phyloP scores from a whole-genome alignment of 2,329 filamentous ascomycete species.

The Ophiosphaerella narmari region DNA sequence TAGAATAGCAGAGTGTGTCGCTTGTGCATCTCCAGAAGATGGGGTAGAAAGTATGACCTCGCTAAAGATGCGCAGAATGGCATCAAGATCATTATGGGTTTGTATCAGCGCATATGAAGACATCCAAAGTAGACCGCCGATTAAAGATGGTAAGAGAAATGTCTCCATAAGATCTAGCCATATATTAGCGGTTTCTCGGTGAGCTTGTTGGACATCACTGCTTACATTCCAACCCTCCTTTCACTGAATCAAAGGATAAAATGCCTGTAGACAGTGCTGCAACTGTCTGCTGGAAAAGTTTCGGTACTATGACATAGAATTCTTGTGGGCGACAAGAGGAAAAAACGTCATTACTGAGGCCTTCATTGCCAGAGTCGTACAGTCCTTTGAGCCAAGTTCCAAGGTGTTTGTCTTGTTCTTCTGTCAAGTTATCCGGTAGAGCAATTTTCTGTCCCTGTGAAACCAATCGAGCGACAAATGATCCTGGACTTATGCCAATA shows the following conservation, averaged over 20 bases:
- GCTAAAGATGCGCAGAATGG: constrained; percentile 72
- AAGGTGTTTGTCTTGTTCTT: constrained; percentile 69
- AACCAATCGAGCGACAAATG: constrained; percentile 71
- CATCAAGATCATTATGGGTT: constrained; percentile 65
- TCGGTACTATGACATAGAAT: constrained; percentile 78
- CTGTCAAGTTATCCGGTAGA: constrained; percentile 63
- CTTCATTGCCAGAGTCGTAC: constrained; percentile 69
- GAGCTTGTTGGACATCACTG: background rate
- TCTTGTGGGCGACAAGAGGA: constrained; percentile 80
- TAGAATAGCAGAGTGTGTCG: constrained; percentile 72
- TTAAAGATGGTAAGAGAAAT: constrained; percentile 77
- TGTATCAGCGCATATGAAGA: constrained; percentile 71
- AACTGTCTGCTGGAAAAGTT: constrained; percentile 76
- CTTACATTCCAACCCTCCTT: constrained; percentile 76
- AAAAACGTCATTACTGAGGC: constrained; percentile 79
- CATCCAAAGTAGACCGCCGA: constrained; percentile 74
- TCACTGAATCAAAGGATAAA: constrained; percentile 71
- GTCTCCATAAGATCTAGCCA: constrained; percentile 72
- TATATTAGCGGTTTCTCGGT: constrained; percentile 1
- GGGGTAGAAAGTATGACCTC: constrained; percentile 72
- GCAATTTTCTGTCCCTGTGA: constrained; percentile 63
- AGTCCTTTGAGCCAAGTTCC: constrained; percentile 77
- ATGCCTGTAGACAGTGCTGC: constrained; percentile 69
- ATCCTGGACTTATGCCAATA: constrained; percentile 66
- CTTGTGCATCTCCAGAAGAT: constrained; percentile 71